Evolutionary conservation across 2,329 filamentous ascomycete species (phyloP).

Genomic region (Fusarium albosuccineum): DNA sequence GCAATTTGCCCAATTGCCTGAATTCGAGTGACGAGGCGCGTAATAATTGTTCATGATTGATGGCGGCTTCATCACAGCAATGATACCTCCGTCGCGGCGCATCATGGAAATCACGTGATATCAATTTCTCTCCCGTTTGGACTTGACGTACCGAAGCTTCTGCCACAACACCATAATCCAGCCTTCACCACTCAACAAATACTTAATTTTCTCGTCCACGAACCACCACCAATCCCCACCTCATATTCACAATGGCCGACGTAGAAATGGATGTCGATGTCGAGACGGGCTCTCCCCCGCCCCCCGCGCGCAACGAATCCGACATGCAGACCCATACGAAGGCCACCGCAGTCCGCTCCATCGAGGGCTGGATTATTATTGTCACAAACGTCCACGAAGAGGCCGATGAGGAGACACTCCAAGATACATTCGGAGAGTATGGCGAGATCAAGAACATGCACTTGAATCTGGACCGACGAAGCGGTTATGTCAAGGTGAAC

Average conservation of each 20-base stretch:
- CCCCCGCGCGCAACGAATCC: constrained; percentile 64
- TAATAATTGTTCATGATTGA: no score
- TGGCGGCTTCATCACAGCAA: no score
- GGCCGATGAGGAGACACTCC: constrained; percentile 84
- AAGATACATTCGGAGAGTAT: constrained; percentile 85
- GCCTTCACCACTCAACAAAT: neutral
- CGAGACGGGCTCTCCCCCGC: constrained; percentile 52
- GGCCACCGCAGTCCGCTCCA: constrained; percentile 85
- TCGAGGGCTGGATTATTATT: constrained; percentile 90
- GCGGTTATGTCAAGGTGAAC: constrained; percentile 85
- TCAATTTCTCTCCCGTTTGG: constrained; percentile 20
- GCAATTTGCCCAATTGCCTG: neutral
- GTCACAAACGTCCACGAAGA: constrained; percentile 91
- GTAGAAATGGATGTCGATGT: constrained; percentile 71
- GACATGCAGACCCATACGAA: constrained; percentile 80
- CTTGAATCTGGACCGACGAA: constrained; percentile 84
- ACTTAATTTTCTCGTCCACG: neutral
- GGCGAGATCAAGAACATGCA: constrained; percentile 91
- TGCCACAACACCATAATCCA: neutral
- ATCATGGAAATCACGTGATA: constrained; percentile 29
- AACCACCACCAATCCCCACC: neutral
- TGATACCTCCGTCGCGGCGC: neutral
- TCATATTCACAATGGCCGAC: constrained; percentile 60
- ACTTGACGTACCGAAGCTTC: constrained; percentile 4
- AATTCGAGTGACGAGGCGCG: neutral